Evolutionary conservation across 2,329 filamentous ascomycete species (phyloP), one percentile per base, ranked within the genome.

Genomic region (Trichoderma endophyticum): DNA sequence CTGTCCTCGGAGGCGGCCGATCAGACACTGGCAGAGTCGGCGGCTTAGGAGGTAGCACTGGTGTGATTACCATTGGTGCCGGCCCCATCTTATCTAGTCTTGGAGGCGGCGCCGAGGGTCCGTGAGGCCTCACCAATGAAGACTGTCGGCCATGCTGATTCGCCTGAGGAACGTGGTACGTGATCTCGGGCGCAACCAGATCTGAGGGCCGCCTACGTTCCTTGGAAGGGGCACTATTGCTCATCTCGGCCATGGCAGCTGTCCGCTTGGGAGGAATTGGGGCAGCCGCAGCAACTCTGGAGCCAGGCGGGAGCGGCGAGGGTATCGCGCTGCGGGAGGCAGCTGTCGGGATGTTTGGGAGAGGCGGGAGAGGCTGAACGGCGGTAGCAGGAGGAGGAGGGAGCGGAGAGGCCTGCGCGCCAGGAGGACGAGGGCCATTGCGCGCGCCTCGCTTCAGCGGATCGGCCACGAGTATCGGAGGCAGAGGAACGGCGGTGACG

Each of bases 1-100:
- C 90, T 11, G 86, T 79, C 43, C 82, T 81, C 1, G 81, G 82
- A 6, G 83, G 81, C 1, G 81, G 77, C 32, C 80, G 81, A 43
- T 80, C 76, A 15, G 76, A 74, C 11, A 76, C 76, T 2, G 77
- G 71, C 11, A 76, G 68, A 14, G 74, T 73, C 7, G 79, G 77
- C 12, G 80, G 82, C 39, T 82, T 83, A 5, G 82, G 82, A 12
- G 71, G 71, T 26, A 64, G 71, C 24, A 72, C 64, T 9, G 71
- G 71, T 34, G 71, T 60, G 18, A 76, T 75, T 15, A 72, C 57
- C 43, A 68, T 61, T 32, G 71, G 61, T 12, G 76, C 74, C 14
- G 78, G 75, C 15, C 78, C 76, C 8, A 77, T 76, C 57, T 77
- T 77, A 14, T 79, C 76, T 64, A 79, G 72, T 15, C 77, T 77